These are phyloP conservation scores for Rhizopus sp. DNA, from an alignment of 371 early-diverging fungal genomes.

Conservation along the genomic window DNA sequence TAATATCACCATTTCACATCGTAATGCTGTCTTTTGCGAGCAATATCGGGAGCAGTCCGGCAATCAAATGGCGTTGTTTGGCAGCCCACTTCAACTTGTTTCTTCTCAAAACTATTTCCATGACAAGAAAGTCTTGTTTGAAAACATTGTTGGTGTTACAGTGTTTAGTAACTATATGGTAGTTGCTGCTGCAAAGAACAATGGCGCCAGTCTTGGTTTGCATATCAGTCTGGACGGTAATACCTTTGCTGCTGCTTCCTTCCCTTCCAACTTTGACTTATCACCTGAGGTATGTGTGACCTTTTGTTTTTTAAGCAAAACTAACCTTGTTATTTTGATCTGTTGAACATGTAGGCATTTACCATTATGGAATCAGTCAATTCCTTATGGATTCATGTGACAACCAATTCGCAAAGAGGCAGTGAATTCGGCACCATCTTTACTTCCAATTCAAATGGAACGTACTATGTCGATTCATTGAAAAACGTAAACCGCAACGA, in stretches of 20 bases:
- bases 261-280: slow-evolving; percentile 67
- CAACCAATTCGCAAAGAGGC: slow-evolving; percentile 58
- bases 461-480: slow-evolving; percentile 70
- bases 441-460: slow-evolving; percentile 87
- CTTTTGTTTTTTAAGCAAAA: not conserved
- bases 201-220: slow-evolving; percentile 58
- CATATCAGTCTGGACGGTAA: slow-evolving; percentile 75
- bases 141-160: slow-evolving; percentile 74
- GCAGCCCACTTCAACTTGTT: slow-evolving; percentile 54
- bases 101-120: slow-evolving; percentile 61
- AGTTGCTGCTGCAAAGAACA: slow-evolving; percentile 63
- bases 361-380: slow-evolving; percentile 84
- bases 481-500: slow-evolving; percentile 80
- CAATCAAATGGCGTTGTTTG: slow-evolving; percentile 51
- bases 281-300: slow-evolving; percentile 39
- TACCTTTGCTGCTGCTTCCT: slow-evolving; percentile 70
- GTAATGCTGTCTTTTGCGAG: slow-evolving; percentile 71
- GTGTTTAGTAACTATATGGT: slow-evolving; percentile 83
- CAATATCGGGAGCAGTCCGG: slow-evolving; percentile 62
- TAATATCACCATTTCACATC: slow-evolving; percentile 49
- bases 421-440: slow-evolving; percentile 83
- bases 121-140: slow-evolving; percentile 53
- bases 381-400: slow-evolving; percentile 75
- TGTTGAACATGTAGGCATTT: slow-evolving; percentile 52
- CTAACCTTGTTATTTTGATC: not conserved